Evolutionary conservation across 495 filamentous ascomycete genomes (phyloP).

Genomic region (Podospora conica): DNA sequence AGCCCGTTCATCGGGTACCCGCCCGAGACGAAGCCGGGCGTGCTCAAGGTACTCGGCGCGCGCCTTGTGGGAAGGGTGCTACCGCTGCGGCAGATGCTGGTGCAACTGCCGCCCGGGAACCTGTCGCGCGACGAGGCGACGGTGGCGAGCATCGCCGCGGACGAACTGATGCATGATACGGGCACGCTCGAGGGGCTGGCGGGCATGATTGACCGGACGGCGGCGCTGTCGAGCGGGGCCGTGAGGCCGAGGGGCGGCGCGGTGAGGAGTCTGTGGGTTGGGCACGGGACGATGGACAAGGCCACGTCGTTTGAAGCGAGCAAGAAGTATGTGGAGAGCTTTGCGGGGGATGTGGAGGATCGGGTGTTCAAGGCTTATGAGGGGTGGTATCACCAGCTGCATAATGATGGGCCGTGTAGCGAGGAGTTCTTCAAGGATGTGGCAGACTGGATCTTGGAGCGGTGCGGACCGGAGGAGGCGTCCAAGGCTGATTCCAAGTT

Average conservation of each 20-base stretch:
- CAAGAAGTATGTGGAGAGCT: constrained; percentile 53
- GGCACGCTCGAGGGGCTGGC: constrained; percentile 73
- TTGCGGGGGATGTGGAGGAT: constrained; percentile 49
- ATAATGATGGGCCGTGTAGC: constrained; percentile 59
- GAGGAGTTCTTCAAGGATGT: constrained; percentile 64
- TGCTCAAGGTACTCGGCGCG: constrained; percentile 52
- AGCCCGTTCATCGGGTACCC: constrained; percentile 66
- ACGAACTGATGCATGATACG: constrained; percentile 66
- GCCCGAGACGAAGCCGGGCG: constrained; percentile 51
- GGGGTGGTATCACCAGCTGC: constrained; percentile 72
- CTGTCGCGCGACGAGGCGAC: constrained; percentile 60
- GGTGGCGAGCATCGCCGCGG: constrained; percentile 47
- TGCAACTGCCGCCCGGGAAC: constrained; percentile 50
- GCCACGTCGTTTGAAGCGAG: constrained; percentile 56
- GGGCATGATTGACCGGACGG: constrained; percentile 66
- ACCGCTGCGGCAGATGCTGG: constrained; percentile 53
- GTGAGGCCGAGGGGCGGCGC: constrained; percentile 28
- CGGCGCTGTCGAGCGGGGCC: constrained; percentile 40
- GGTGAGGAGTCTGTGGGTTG: constrained; percentile 50
- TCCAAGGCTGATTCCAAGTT: constrained; percentile 8
- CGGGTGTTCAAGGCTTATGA: constrained; percentile 66
- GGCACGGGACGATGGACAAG: constrained; percentile 63
- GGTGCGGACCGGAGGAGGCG: constrained; percentile 19
- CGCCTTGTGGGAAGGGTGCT: constrained; percentile 57
- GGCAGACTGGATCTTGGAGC: constrained; percentile 63